Conservation (phyloP, 352 stramenopile genomes). For the Achlya hypogyna region DNA sequence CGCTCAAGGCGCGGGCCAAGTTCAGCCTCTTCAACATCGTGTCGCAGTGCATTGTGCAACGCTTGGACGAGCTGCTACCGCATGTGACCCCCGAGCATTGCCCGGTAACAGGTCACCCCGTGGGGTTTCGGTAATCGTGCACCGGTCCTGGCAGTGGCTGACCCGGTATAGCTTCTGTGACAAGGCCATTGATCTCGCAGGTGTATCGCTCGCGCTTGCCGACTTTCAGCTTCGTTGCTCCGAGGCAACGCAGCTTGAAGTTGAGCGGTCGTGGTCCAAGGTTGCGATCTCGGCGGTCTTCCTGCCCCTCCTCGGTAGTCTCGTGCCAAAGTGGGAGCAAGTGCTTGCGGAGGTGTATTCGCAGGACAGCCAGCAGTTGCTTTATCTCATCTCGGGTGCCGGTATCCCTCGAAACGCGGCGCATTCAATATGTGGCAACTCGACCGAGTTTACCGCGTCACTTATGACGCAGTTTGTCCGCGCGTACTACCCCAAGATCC, state of each 20-base stretch:
- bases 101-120: background rate
- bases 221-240: conserved; percentile 20
- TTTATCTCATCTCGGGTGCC: conserved; percentile 94
- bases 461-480: conserved; percentile 91
- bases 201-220: conserved; percentile 13
- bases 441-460: conserved; percentile 87
- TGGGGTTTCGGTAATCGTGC: conserved; percentile 10
- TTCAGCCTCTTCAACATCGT: conserved; percentile 85
- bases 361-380: conserved; percentile 77
- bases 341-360: conserved; percentile 74
- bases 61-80: background rate
- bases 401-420: conserved; percentile 91
- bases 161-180: background rate
- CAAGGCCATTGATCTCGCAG: background rate
- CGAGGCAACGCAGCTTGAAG: conserved; percentile 24
- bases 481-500: conserved; percentile 86
- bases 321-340: conserved; percentile 90
- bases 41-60: conserved; percentile 26
- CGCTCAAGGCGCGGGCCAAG: conserved; percentile 69
- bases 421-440: conserved; percentile 90
- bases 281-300: conserved; percentile 84
- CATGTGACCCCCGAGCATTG: conserved; percentile 8
- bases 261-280: conserved; percentile 52
- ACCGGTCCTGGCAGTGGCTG: background rate
- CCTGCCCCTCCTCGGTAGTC: conserved; percentile 91